Evolutionary conservation across 441 rosid genomes (phyloP), one percentile per base, ranked within the genome.

Genomic region (Populus hybrid): DNA sequence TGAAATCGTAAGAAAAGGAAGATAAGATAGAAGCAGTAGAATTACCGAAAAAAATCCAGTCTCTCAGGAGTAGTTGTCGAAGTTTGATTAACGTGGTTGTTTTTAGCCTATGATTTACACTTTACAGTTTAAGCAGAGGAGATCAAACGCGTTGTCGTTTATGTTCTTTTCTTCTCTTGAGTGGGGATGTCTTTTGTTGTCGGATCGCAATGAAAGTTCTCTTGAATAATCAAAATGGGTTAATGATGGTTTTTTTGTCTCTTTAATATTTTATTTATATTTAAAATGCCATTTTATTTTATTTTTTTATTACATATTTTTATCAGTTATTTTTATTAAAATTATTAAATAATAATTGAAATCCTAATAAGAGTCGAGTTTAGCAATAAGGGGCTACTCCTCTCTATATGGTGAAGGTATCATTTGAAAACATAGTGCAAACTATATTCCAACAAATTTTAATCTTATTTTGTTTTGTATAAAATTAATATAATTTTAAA

Each of bases 391-490:
- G 0, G 12, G 3, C 2, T 10, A 38, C 3, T 10, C 3, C 3
- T 38, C 0, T 38, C 0, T 38, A 4, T 10, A 10, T 0, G 46
- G 46, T 10, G 3, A 38, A 10, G 0, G 0, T 2, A 10, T 38
- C 12, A 3, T 38, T 9, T 38, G 3, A 0, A 38, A 38, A 38
- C 0, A 10, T 1, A 0, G 7, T 38, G 0, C 0, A 38, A 38
- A 38, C 0, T 38, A 0, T 2, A 1, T 38, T 38, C 0, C 0
- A 0, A 0, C 2, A 38, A 38, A 9, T 38, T 38, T 38, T 38
- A 38, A 38, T 38, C 9, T 38, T 38, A 38, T 38, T 38, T 38
- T 38, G 0, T 38, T 38, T 9, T 38, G 12, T 9, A 2, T 3
- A 46, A 42, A 42, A 42, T 11, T 14, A 11, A 12, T 38, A 46